Conservation (phyloP, 345 rosid genomes). For the Dipteronia dyeriana region DNA sequence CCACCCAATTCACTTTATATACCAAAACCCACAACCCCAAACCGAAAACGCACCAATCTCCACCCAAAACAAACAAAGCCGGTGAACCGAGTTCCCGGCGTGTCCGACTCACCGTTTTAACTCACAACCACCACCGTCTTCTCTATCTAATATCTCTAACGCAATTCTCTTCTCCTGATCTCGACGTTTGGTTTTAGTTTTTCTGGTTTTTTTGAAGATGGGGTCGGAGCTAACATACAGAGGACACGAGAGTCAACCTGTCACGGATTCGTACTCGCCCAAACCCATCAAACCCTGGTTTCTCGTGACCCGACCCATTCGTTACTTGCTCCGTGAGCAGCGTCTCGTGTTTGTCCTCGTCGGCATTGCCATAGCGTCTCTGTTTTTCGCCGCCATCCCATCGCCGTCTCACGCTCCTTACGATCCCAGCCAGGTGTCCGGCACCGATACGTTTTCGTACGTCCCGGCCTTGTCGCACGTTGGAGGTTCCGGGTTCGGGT, state of each 20-base stretch:
- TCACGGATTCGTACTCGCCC: slow-evolving; percentile 58
- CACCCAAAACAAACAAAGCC: not conserved
- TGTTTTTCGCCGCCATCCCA: slow-evolving; percentile 64
- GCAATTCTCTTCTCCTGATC: not conserved
- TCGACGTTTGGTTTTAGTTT: not conserved
- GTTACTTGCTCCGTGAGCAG: slow-evolving; percentile 86
- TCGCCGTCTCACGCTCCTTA: slow-evolving; percentile 20
- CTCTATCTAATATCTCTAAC: not conserved
- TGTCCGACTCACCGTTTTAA: not conserved
- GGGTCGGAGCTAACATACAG: slow-evolving; percentile 80
- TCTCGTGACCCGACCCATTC: slow-evolving; percentile 56
- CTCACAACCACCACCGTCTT: not conserved
- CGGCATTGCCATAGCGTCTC: slow-evolving; percentile 86
- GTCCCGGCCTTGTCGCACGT: slow-evolving; percentile 23
- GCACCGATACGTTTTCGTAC: slow-evolving; percentile 36
- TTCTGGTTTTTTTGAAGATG: slow-evolving; percentile 34
- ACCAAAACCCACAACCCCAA: slow-evolving; percentile 1
- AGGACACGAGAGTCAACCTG: slow-evolving; percentile 67
- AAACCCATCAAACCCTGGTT: slow-evolving; percentile 81
- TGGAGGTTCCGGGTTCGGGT: slow-evolving; percentile 34
- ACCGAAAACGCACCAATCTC: not conserved
- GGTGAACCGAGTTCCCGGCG: slow-evolving; percentile 17
- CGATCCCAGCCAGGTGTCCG: slow-evolving; percentile 22
- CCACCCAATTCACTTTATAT: not conserved
- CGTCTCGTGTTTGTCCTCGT: slow-evolving; percentile 81